Percentiles rank a stretch among this genome's conserved stretches.
These are phyloP conservation scores for Arthrinium puccinioides DNA, from an alignment of 2,329 filamentous ascomycete genomes.

Conservation along the genomic window DNA sequence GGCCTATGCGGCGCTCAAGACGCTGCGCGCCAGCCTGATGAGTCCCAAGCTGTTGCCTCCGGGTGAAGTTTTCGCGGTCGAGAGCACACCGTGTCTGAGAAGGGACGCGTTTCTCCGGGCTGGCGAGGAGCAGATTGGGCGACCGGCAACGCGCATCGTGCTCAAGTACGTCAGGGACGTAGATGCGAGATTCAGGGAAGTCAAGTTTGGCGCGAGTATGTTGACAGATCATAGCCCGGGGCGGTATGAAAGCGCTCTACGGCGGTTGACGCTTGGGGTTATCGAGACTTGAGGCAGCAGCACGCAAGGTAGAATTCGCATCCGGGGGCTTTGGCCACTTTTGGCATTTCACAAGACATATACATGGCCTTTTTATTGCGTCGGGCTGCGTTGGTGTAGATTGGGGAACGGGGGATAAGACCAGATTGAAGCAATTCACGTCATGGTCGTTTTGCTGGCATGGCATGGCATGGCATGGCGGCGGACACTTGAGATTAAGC, in stretches of 20 bases:
- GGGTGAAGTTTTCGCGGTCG: conserved; percentile 68
- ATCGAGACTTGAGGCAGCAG: conserved; percentile 15
- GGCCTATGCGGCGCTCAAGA: conserved; percentile 61
- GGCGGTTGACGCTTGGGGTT: conserved; percentile 47
- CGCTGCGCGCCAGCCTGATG: conserved; percentile 59
- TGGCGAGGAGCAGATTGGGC: conserved; percentile 45
- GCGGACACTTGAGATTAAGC: too few relatives aligned
- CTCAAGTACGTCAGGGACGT: conserved; percentile 66
- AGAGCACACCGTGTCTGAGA: conserved; percentile 60
- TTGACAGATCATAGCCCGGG: conserved; percentile 69
- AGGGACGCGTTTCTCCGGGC: conserved; percentile 53
- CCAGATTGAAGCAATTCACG: too few relatives aligned
- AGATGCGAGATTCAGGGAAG: conserved; percentile 61
- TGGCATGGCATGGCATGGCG: too few relatives aligned
- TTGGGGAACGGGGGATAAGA: too few relatives aligned
- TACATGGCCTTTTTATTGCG: neutral
- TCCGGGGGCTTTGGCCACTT: too few relatives aligned
- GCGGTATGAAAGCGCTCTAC: conserved; percentile 63
- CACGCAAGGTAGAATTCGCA: too few relatives aligned
- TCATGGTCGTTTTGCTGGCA: too few relatives aligned
- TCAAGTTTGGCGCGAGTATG: conserved; percentile 67
- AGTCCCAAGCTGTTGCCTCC: conserved; percentile 66
- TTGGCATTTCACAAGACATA: too few relatives aligned
- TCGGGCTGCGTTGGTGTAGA: too few relatives aligned
- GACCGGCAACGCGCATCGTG: conserved; percentile 61